Percentiles rank a stretch among this genome's conserved stretches.
Conservation (phyloP, 2,329 filamentous ascomycete species). For the Sporothrix curviconia region DNA sequence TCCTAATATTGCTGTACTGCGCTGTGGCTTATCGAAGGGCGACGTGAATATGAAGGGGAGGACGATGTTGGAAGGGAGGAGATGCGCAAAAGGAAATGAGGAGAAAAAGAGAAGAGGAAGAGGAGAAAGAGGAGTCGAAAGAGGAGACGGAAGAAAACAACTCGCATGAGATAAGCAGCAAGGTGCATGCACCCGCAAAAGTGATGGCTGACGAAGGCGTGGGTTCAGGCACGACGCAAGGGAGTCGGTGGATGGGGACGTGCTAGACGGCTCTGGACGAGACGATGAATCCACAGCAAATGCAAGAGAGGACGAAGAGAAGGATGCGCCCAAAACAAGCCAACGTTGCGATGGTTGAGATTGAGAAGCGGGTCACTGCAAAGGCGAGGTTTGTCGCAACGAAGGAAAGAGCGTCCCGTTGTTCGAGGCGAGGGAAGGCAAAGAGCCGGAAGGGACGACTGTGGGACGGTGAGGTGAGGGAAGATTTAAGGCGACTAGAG, state of each 20-base stretch:
- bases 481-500: not conserved
- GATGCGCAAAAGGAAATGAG: not conserved
- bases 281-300: too few relatives aligned
- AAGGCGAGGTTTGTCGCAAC: too few relatives aligned
- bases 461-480: not conserved
- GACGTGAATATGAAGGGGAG: not conserved
- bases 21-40: not conserved
- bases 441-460: not conserved
- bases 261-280: too few relatives aligned
- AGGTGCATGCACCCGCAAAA: not conserved
- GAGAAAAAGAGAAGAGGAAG: not conserved
- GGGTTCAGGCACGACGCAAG: constrained; percentile 5
- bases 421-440: not conserved
- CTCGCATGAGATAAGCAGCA: constrained; percentile 5
- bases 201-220: not conserved
- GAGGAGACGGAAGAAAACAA: not conserved
- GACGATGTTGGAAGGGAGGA: not conserved
- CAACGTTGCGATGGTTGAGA: not conserved
- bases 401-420: not conserved
- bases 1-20: not conserved
- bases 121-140: too few relatives aligned
- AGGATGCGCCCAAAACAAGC: too few relatives aligned
- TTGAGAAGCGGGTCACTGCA: not conserved
- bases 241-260: not conserved
- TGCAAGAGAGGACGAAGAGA: not conserved